phyloP scores from a whole-genome alignment of 768 basidiomycete species.

The Lentinula aciculospora region DNA sequence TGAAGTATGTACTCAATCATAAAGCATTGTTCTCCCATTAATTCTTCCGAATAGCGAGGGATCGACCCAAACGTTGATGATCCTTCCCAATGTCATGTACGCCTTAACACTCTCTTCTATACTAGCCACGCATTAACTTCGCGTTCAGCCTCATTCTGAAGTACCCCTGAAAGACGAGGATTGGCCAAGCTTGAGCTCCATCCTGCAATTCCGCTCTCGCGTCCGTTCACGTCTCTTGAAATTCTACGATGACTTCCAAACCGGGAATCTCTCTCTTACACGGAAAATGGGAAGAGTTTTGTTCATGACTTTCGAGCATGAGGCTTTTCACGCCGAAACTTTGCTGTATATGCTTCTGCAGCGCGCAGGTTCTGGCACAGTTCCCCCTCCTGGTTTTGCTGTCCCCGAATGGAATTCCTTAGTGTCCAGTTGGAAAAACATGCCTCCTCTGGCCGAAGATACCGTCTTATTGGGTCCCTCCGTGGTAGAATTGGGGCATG shows the following conservation, averaged over 20 bases:
- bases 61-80: constrained; percentile 96
- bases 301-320: constrained; percentile 90
- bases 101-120: not conserved
- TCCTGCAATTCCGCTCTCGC: constrained; percentile 73
- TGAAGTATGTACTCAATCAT: constrained; percentile 39
- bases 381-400: constrained; percentile 72
- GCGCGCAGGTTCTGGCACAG: constrained; percentile 68
- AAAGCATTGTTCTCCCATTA: not conserved
- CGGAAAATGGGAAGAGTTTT: constrained; percentile 73
- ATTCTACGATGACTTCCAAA: constrained; percentile 67
- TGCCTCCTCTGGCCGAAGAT: constrained; percentile 33
- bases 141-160: constrained; percentile 72
- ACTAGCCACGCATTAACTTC: constrained; percentile 2
- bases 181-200: constrained; percentile 74
- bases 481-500: constrained; percentile 66
- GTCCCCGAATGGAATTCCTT: constrained; percentile 66
- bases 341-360: constrained; percentile 93
- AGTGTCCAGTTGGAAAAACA: constrained; percentile 40
- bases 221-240: constrained; percentile 68
- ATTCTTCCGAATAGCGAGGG: constrained; percentile 60
- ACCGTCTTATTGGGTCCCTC: constrained; percentile 57
- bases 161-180: constrained; percentile 78
- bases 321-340: constrained; percentile 88
- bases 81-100: constrained; percentile 78
- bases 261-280: constrained; percentile 45